Evolutionary conservation across 352 stramenopile genomes (phyloP), one percentile per base, ranked within the genome.

Genomic region (Sclerospora graminicola): DNA sequence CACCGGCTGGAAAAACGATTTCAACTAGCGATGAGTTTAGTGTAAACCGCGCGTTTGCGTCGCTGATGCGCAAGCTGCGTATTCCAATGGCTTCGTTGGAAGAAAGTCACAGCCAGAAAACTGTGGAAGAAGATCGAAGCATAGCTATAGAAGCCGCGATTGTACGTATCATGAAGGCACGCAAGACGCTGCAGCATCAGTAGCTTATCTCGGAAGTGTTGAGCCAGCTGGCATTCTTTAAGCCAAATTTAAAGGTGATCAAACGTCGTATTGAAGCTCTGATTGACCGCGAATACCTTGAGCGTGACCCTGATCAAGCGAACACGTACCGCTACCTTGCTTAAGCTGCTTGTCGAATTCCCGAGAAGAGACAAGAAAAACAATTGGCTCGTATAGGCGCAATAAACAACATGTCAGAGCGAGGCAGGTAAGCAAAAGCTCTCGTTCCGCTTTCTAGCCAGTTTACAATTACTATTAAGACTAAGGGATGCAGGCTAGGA

Each of bases 161-260:
- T 57, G 97, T 99, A 30, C 90, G 97, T 63, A 99, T 99, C 71
- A 99, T 99, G 97, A 99, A 99, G 74, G 94, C 94, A 14, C 73
- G 94, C 47, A 98, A 98, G 69, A 97, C 90, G 23, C 70, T 99
- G 43, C 76, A 94, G 44, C 96, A 99, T 64, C 92, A 98, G 62
- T 89, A 98, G 61, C 81, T 99, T 9, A 87, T 99, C 33, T 97
- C 96, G 27, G 95, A 99, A 67, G 96, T 99, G 41, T 64, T 99
- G 29, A 94, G 73, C 26, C 96, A 99, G 59, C 76, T 99, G 26
- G 75, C 86, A 5, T 99, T 99, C 60, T 99, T 99, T 79, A 96
- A 95, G 54, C 96, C 97, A 9, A 96, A 98, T 51, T 78, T 97
- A 35, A 97, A 97, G 69, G 88, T 90, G 38, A 97, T 98, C 56